Base-by-base conservation (phyloP, 768 basidiomycete genomes). In the Tylopilus cervinicoccineus region DNA sequence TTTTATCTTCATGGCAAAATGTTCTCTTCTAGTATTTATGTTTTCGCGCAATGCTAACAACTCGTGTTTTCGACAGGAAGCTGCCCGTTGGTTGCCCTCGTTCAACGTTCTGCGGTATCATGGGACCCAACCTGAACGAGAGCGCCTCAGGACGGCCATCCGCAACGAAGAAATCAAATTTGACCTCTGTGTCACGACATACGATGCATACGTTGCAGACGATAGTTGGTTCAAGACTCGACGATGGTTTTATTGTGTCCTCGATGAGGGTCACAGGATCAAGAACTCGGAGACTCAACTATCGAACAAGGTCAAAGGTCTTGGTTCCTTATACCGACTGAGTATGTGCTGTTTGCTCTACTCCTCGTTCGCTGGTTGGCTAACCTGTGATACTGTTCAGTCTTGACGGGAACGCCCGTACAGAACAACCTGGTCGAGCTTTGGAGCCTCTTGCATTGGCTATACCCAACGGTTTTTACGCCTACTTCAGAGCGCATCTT, bases 331-430 rank as follows among this genome's bases (percentile, higher is more conserved):
- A 45, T 78, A 78, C 64, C 73, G 84, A 37, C 65, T 88, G 28
- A 79, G 79, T 79, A 43, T 11, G 68, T 57, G 1, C 11, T 20
- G 14, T 31, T 23, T 16, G 16, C 7, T n/a, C 13, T 37, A 37
- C 13, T 31, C 14, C 34, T 11, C 7, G 24, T 37, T 49, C 7
- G 1, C 14, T 10, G 6, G 20, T 51, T 16, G 45, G 4, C 33
- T 43, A 17, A 57, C 19, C 28, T 13, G 8, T 12, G 14, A 26
- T 16, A 23, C 27, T 14, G 5, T 19, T 29, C 16, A 81, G 80
- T 88, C 50, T 68, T 88, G 48, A 86, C 83, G 0, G 86, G 86
- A 20, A 88, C 86, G 0, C 86, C 86, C 0, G 74, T 88, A 0
- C 86, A 88, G 57, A 84, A 84, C 54, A 79, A 84, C 52, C 61